Percentiles rank a stretch among this genome's conserved stretches.
Evolutionary conservation across 2,329 filamentous ascomycete genomes (phyloP).

Genomic region (Zymoseptoria passerinii): DNA sequence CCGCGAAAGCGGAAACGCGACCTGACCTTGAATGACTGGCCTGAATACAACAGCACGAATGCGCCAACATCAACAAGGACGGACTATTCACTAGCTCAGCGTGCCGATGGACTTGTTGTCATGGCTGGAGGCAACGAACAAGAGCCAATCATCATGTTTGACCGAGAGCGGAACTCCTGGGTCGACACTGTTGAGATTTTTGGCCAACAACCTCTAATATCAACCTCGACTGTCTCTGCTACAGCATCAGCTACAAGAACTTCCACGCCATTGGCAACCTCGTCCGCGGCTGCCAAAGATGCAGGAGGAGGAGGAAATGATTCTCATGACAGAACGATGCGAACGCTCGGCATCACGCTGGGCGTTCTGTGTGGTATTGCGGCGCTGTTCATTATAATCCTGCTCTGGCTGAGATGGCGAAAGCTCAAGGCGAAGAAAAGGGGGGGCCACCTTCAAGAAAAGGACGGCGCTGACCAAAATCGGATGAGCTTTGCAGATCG

Average conservation of each 20-base stretch:
- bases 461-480: conserved; percentile 17
- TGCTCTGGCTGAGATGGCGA: conserved; percentile 58
- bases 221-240: conserved; percentile 24
- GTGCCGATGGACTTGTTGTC: conserved; percentile 58
- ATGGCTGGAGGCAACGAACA: conserved; percentile 66
- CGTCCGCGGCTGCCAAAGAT: conserved; percentile 29
- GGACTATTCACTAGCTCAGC: conserved; percentile 66
- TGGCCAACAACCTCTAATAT: conserved; percentile 30
- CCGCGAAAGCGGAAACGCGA: conserved; percentile 39
- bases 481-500: conserved; percentile 44
- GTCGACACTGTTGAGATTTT: conserved; percentile 61
- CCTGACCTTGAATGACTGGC: conserved; percentile 59
- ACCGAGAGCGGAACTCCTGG: conserved; percentile 70
- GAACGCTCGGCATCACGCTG: conserved; percentile 72
- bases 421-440: conserved; percentile 50
- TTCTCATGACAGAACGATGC: conserved; percentile 37
- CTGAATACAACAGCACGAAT: conserved; percentile 65
- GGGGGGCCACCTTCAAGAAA: conserved; percentile 37
- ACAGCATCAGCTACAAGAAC: conserved; percentile 31
- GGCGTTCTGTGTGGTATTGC: conserved; percentile 72
- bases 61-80: conserved; percentile 58
- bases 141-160: conserved; percentile 66
- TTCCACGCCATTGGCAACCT: conserved; percentile 28
- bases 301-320: conserved; percentile 27
- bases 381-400: conserved; percentile 59